A percentile compares a stretch with the other conserved stretches of the same genome.
Evolutionary conservation across 495 filamentous ascomycete genomes (phyloP).

Genomic region (Cudoniella acicularis): DNA sequence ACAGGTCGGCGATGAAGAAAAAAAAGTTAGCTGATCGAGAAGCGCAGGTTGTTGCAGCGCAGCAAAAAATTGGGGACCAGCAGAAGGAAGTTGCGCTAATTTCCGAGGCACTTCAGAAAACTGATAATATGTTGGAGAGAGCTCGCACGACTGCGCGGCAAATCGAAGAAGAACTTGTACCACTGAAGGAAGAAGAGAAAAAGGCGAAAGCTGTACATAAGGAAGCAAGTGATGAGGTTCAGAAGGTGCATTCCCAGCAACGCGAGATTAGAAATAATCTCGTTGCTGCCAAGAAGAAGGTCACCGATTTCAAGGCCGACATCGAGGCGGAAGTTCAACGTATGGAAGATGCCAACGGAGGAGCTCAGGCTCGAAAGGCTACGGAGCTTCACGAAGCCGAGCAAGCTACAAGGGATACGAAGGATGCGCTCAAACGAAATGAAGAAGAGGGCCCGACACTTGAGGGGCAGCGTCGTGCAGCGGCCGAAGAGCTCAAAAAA

Average conservation of each 20-base stretch:
- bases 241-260: slow-evolving; percentile 39
- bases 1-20: slow-evolving; percentile 37
- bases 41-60: slow-evolving; percentile 56
- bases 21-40: slow-evolving; percentile 50
- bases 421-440: slow-evolving; percentile 17
- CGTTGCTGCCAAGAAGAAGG: slow-evolving; percentile 29
- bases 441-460: slow-evolving; percentile 9
- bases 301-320: slow-evolving; percentile 33
- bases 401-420: slow-evolving; percentile 31
- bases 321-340: slow-evolving; percentile 40
- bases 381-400: slow-evolving; percentile 47
- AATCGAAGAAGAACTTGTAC: slow-evolving; percentile 44
- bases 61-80: slow-evolving; percentile 24
- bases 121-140: slow-evolving; percentile 37
- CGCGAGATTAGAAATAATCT: slow-evolving; percentile 41
- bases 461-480: slow-evolving; percentile 10
- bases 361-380: slow-evolving; percentile 34
- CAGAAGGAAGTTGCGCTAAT: too few species aligned
- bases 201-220: slow-evolving; percentile 36
- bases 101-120: slow-evolving; percentile 30
- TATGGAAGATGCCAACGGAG: slow-evolving; percentile 53
- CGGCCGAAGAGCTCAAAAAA: slow-evolving; percentile 21
- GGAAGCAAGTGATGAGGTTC: slow-evolving; percentile 26
- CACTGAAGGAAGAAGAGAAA: slow-evolving; percentile 33
- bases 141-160: slow-evolving; percentile 38